phyloP scores from a whole-genome alignment of 2,329 filamentous ascomycete species.

The Sclerotinia trifoliorum region DNA sequence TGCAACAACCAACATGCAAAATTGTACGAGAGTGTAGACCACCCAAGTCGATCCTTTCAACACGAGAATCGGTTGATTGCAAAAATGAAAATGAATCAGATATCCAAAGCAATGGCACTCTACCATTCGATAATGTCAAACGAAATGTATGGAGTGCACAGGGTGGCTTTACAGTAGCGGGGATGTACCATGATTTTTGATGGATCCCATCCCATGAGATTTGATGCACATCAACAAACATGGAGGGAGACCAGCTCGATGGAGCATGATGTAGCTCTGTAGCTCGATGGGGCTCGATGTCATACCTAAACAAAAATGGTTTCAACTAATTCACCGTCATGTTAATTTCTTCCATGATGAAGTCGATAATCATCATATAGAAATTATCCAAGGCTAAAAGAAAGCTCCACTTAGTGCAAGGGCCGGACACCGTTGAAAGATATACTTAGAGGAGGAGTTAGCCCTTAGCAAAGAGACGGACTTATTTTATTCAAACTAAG shows the following conservation, averaged over 20 bases:
- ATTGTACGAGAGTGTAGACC: not conserved
- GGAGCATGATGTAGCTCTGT: not conserved
- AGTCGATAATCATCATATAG: constrained; percentile 5
- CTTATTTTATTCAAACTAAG: not conserved
- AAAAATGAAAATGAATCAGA: too few species aligned
- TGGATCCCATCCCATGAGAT: not conserved
- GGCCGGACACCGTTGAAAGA: not conserved
- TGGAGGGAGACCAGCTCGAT: not conserved
- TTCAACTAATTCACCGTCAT: constrained; percentile 2
- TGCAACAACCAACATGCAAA: not conserved
- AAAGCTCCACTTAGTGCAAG: not conserved
- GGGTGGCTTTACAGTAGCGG: not conserved
- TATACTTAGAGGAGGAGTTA: constrained; percentile 7
- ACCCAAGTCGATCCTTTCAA: constrained; percentile 1
- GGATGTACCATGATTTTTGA: not conserved
- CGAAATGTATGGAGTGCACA: not conserved
- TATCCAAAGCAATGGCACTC: not conserved
- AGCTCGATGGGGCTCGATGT: constrained; percentile 17
- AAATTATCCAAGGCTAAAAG: not conserved
- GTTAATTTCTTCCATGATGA: constrained; percentile 5
- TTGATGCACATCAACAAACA: not conserved
- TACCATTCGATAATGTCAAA: not conserved
- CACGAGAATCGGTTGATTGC: not conserved
- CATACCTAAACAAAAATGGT: constrained; percentile 3
- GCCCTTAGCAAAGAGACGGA: constrained; percentile 7